Base-by-base conservation (phyloP, 768 basidiomycete genomes). In the Cyclocybe cylindracea region DNA sequence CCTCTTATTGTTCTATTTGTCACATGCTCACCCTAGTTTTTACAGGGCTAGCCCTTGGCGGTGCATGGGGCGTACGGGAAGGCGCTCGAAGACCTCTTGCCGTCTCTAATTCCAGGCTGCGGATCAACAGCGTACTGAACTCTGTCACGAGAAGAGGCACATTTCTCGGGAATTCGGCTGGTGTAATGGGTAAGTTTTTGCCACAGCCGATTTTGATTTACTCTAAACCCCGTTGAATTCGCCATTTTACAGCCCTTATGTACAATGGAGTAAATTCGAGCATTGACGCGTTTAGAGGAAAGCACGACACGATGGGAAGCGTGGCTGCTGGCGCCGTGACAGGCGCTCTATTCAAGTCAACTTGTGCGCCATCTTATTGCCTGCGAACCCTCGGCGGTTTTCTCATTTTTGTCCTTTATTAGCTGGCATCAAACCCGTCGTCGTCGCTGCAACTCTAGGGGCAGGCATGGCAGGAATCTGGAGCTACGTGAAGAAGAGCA, bases 121-220 rank as follows among this genome's bases (percentile, higher is more conserved):
- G 97, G 78, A 87, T 98, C 76, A 99, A 98, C 74, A 95, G 93
- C 69, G 75, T 99, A 55, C 82, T 99, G 60, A 99, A 98, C 79
- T 91, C 93, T 67, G 85, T 96, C 69, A 98, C 97, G 55, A 79
- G 96, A 74, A 83, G 97, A 74, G 97, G 97, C 32, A 96, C 93
- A 41, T 97, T 96, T 74, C 87, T 97, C 72, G 97, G 94, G 65
- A 99, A 98, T 78, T 97, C 94, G 65, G 91, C 95, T 68, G 97
- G 97, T 69, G 91, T 98, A 56, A 78, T 98, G 57, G 97, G 97
- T 98, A 64, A 71, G 91, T 82, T 67, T 55, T 57, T 64, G 58
- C 68, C 58, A 62, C 66, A 62, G 58, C 58, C 59, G 54, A 58
- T 64, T 52, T 55, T 57, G 61, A 55, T 69, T 44, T 54, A 56